These are phyloP conservation scores for Bolboschoenus planiculmis DNA, from an alignment of 176 grass and related monocot genomes.

Conservation along the genomic window DNA sequence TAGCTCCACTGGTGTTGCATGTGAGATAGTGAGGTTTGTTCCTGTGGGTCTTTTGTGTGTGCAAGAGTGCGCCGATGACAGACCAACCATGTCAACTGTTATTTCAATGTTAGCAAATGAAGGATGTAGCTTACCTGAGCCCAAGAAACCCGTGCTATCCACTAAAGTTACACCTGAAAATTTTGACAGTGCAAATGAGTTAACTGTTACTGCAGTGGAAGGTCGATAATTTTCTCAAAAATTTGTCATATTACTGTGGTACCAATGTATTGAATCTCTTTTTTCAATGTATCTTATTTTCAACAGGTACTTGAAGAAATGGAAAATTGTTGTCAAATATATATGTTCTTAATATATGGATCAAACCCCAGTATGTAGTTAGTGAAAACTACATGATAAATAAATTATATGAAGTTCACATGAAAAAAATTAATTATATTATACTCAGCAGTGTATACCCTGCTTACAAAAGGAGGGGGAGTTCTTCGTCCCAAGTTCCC, in stretches of 20 bases:
- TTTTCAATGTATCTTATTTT: too few species aligned
- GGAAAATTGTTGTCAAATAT: too few species aligned
- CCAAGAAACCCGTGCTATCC: not conserved
- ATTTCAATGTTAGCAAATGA: conserved; percentile 36
- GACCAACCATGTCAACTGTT: conserved; percentile 29
- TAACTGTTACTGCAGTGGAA: not conserved
- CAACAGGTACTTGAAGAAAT: too few species aligned
- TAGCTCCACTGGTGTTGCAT: not conserved
- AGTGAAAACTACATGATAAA: too few species aligned
- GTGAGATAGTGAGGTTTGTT: conserved; percentile 20
- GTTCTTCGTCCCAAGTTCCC: too few species aligned
- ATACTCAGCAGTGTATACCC: too few species aligned
- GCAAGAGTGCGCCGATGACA: conserved; percentile 33
- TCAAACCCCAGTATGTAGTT: too few species aligned
- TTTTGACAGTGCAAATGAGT: not conserved
- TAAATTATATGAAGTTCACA: too few species aligned
- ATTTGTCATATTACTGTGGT: not conserved
- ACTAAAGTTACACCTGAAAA: not conserved
- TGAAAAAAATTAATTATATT: too few species aligned
- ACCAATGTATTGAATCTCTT: too few species aligned
- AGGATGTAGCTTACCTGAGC: not conserved
- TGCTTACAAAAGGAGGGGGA: too few species aligned
- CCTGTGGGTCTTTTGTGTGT: conserved; percentile 45
- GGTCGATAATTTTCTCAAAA: not conserved
- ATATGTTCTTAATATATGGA: too few species aligned